These are phyloP conservation scores for Plasmodium blacklocki DNA, from an alignment of 169 alveolate genomes.

Conservation along the genomic window DNA sequence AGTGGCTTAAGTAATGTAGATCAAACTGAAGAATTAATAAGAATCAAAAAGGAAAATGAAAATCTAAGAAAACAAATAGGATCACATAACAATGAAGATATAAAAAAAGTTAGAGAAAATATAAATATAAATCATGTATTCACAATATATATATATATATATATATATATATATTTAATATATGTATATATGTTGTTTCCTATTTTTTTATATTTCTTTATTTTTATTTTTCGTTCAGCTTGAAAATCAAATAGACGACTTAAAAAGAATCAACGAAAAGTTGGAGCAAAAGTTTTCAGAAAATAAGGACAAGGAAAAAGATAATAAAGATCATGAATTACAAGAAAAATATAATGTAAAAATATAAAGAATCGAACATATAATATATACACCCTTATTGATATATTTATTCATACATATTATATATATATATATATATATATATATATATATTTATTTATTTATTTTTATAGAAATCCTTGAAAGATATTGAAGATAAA, in stretches of 20 bases:
- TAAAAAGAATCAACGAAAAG: slow-evolving; percentile 56
- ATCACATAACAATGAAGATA: slow-evolving; percentile 18
- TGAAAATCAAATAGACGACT: slow-evolving; percentile 58
- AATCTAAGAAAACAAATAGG: slow-evolving; percentile 44
- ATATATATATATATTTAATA: background rate
- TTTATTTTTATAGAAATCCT: slow-evolving; percentile 38
- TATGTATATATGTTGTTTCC: background rate
- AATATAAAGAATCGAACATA: no score
- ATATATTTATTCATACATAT: background rate
- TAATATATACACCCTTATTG: background rate
- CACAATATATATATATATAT: background rate
- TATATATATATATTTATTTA: no score
- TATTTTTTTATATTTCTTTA: background rate
- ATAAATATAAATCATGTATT: background rate
- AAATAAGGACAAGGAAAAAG: slow-evolving; percentile 12
- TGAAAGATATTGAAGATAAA: slow-evolving; percentile 40
- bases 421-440: no score
- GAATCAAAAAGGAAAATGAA: slow-evolving; percentile 75
- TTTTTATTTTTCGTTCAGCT: slow-evolving; percentile 20
- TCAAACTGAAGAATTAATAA: slow-evolving; percentile 72
- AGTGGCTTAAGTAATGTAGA: slow-evolving; percentile 69
- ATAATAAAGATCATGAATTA: slow-evolving; percentile 6
- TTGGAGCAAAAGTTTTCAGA: slow-evolving; percentile 34
- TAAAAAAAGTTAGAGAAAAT: slow-evolving; percentile 51
- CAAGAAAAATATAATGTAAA: slow-evolving; percentile 59